Percentiles rank a stretch among this genome's conserved stretches.
These are phyloP conservation scores for Epichloe amarillans DNA, from an alignment of 2,329 filamentous ascomycete species.

Conservation along the genomic window DNA sequence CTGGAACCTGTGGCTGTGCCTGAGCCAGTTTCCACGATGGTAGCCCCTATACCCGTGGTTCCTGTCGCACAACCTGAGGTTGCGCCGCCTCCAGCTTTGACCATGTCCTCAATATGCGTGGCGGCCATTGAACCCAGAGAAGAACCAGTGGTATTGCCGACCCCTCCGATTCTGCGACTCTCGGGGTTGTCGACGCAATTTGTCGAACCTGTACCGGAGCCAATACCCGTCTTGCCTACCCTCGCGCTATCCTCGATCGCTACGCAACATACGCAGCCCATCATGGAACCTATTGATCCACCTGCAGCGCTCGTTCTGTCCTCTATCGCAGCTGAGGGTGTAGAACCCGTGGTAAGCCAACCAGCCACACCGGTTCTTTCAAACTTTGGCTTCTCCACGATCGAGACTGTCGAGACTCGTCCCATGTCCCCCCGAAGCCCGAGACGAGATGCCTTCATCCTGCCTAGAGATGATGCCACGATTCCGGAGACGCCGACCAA, in stretches of 20 bases:
- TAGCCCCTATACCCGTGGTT: constrained; percentile 1
- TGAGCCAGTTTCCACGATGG: constrained; percentile 3
- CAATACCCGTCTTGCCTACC: constrained; percentile 10
- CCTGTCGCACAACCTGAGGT: background rate
- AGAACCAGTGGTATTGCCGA: constrained; percentile 12
- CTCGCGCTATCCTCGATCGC: constrained; percentile 20
- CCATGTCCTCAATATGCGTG: constrained; percentile 17
- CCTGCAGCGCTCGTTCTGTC: constrained; percentile 23
- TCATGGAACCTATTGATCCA: constrained; percentile 9
- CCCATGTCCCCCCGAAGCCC: constrained; percentile 36
- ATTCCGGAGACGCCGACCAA: constrained; percentile 26
- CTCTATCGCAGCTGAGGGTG: constrained; percentile 20
- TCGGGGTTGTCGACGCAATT: constrained; percentile 23
- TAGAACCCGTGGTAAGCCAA: constrained; percentile 21
- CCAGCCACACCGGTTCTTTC: constrained; percentile 17
- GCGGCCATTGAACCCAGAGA: constrained; percentile 22
- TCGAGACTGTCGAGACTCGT: constrained; percentile 32
- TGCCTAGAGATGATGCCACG: constrained; percentile 33
- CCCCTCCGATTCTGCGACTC: constrained; percentile 16
- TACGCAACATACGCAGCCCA: constrained; percentile 17
- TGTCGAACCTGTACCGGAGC: constrained; percentile 22
- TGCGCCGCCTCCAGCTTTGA: constrained; percentile 10
- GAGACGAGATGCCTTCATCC: constrained; percentile 42
- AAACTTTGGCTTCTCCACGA: constrained; percentile 28
- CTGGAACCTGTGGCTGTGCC: constrained; percentile 16